Percentiles rank a stretch among this genome's conserved stretches.
These are phyloP conservation scores for Porpolomopsis calyptriformis DNA, from an alignment of 768 basidiomycete genomes.

Conservation along the genomic window DNA sequence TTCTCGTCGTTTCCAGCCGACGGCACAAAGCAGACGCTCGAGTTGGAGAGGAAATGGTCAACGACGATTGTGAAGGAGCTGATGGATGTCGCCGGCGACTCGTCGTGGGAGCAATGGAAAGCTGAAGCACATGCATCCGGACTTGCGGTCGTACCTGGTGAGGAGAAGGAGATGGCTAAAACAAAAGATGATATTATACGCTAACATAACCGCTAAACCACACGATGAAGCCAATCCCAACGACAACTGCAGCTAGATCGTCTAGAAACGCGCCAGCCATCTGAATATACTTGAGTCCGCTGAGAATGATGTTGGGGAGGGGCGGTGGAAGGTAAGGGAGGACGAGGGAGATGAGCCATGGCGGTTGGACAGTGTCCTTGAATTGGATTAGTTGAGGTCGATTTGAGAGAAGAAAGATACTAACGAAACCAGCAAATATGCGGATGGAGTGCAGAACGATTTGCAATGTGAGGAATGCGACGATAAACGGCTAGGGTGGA, in stretches of 20 bases:
- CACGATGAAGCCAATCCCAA: conserved; percentile 62
- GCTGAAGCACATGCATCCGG: conserved; percentile 35
- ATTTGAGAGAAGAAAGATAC: conserved; percentile 16
- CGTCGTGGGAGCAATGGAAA: conserved; percentile 49
- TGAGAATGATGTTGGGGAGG: conserved; percentile 50
- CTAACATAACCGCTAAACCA: conserved; percentile 43
- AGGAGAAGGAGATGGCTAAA: conserved; percentile 19
- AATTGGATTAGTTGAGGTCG: background rate
- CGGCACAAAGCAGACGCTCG: conserved; percentile 36
- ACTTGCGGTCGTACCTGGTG: conserved; percentile 38
- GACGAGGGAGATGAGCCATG: conserved; percentile 45
- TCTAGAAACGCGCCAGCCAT: conserved; percentile 60
- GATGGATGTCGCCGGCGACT: conserved; percentile 56
- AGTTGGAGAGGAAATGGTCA: conserved; percentile 61
- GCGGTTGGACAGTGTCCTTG: conserved; percentile 51
- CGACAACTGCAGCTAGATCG: conserved; percentile 57
- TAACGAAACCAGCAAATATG: conserved; percentile 59
- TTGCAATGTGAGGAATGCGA: conserved; percentile 68
- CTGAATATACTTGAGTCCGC: conserved; percentile 55
- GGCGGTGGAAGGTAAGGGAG: conserved; percentile 60
- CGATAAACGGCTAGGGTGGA: conserved; percentile 59
- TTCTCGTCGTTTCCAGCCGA: conserved; percentile 27
- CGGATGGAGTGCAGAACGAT: conserved; percentile 61
- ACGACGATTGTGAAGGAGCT: conserved; percentile 56
- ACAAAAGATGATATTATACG: too few species aligned